A percentile compares a stretch with the other conserved stretches of the same genome.
Conservation (phyloP, 106 monocot genomes). For the Allium fistulosum region DNA sequence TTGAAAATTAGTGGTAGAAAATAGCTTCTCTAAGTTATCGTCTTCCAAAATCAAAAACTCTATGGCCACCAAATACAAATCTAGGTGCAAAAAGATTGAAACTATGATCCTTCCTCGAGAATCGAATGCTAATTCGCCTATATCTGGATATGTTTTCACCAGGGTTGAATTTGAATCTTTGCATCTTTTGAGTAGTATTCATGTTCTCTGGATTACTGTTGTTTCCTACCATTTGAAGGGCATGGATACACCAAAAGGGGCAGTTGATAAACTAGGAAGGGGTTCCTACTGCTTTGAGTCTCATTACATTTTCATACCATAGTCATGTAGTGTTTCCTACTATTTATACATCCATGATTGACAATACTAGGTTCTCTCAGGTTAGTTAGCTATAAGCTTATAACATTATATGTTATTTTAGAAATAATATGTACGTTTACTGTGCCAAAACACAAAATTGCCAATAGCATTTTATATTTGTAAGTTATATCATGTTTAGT, state of each 20-base stretch:
- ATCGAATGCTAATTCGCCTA: too few relatives aligned
- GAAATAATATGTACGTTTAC: too few relatives aligned
- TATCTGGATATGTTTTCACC: slow-evolving; percentile 71
- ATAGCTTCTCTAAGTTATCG: slow-evolving; percentile 40
- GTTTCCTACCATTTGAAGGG: slow-evolving; percentile 36
- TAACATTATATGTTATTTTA: too few relatives aligned
- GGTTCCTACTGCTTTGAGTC: slow-evolving; percentile 45
- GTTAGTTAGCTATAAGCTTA: not conserved
- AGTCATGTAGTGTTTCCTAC: slow-evolving; percentile 75
- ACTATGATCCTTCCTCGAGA: too few relatives aligned
- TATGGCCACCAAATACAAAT: too few relatives aligned
- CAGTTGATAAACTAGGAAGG: slow-evolving; percentile 33
- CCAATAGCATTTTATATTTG: too few relatives aligned
- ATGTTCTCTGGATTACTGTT: slow-evolving; percentile 48
- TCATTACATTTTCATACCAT: slow-evolving; percentile 52
- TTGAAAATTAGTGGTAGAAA: slow-evolving; percentile 40
- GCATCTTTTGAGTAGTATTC: slow-evolving; percentile 47
- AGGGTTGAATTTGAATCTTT: slow-evolving; percentile 51
- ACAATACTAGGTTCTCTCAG: not conserved
- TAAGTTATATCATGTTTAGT: too few relatives aligned
- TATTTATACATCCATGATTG: slow-evolving; percentile 21
- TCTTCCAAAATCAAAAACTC: too few relatives aligned
- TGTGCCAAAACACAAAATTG: too few relatives aligned
- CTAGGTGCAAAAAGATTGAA: too few relatives aligned
- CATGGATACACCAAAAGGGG: slow-evolving; percentile 52